These are phyloP conservation scores for Paxillus ammoniavirescens DNA, from an alignment of 768 basidiomycete genomes.

Conservation along the genomic window DNA sequence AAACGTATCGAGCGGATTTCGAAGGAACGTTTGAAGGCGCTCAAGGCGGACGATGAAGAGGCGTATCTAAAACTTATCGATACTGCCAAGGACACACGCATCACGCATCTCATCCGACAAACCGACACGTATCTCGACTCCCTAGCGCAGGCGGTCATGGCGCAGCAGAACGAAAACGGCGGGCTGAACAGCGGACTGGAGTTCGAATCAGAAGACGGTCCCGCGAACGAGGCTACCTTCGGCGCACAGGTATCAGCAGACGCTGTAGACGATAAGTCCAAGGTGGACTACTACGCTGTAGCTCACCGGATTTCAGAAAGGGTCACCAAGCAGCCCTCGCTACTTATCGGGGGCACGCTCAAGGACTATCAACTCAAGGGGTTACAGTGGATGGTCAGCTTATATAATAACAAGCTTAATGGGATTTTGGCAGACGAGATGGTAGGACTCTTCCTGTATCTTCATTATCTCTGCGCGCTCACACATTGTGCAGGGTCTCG, in stretches of 20 bases:
- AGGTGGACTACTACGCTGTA: slow-evolving; percentile 94
- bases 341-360: slow-evolving; percentile 84
- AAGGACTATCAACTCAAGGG: slow-evolving; percentile 97
- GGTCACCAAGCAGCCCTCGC: slow-evolving; percentile 64
- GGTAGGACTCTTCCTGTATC: slow-evolving; percentile 41
- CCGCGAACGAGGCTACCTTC: slow-evolving; percentile 85
- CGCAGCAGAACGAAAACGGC: slow-evolving; percentile 81
- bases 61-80: slow-evolving; percentile 99
- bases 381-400: slow-evolving; percentile 96
- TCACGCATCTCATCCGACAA: slow-evolving; percentile 92
- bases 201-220: slow-evolving; percentile 68
- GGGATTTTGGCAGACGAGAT: slow-evolving; percentile 96
- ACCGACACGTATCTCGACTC: slow-evolving; percentile 95
- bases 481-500: slow-evolving; percentile 66
- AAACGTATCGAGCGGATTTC: slow-evolving; percentile 93
- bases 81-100: slow-evolving; percentile 98
- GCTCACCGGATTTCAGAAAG: slow-evolving; percentile 92
- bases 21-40: slow-evolving; percentile 96
- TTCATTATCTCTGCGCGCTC: slow-evolving; percentile 7
- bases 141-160: slow-evolving; percentile 88
- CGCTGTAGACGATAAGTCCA: slow-evolving; percentile 57
- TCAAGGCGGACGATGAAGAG: slow-evolving; percentile 98
- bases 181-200: slow-evolving; percentile 36
- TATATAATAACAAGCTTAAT: slow-evolving; percentile 95
- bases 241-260: slow-evolving; percentile 77